Conservation (phyloP, 352 stramenopile genomes). For the Aphanomyces invadans region DNA sequence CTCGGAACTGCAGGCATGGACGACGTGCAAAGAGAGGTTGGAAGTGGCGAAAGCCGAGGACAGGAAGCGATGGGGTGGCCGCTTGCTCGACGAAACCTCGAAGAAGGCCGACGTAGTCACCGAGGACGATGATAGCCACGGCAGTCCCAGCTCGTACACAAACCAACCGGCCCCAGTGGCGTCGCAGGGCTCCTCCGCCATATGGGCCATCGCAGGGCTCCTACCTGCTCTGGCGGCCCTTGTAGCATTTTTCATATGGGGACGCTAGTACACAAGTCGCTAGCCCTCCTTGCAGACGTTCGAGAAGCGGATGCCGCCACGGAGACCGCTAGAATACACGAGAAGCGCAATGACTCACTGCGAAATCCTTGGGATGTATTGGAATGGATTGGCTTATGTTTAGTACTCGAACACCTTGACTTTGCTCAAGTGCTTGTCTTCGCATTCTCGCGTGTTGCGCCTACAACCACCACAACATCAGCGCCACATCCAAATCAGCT, state of each 20-base stretch:
- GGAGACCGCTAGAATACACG: not conserved
- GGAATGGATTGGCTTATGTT: too few species aligned
- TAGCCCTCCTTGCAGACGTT: too few species aligned
- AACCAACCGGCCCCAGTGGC: too few species aligned
- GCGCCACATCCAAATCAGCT: not conserved
- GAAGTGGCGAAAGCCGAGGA: slow-evolving; percentile 49
- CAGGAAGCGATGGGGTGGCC: slow-evolving; percentile 62
- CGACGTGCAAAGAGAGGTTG: slow-evolving; percentile 41
- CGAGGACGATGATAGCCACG: not conserved
- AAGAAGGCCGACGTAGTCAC: slow-evolving; percentile 19
- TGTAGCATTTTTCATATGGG: not conserved
- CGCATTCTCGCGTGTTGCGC: slow-evolving; percentile 59
- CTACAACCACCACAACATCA: slow-evolving; percentile 18
- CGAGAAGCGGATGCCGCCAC: not conserved
- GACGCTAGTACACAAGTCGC: too few species aligned
- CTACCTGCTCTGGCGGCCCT: not conserved
- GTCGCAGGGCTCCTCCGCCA: not conserved
- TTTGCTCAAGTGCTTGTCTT: slow-evolving; percentile 73
- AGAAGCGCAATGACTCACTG: slow-evolving; percentile 33
- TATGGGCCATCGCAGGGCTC: not conserved
- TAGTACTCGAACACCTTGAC: slow-evolving; percentile 73
- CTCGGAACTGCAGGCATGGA: slow-evolving; percentile 28
- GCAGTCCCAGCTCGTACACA: slow-evolving; percentile 4
- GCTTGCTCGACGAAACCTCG: slow-evolving; percentile 32
- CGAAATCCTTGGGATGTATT: too few species aligned